phyloP scores from a whole-genome alignment of 805 yeast genomes.

The Millerozyma miso region DNA sequence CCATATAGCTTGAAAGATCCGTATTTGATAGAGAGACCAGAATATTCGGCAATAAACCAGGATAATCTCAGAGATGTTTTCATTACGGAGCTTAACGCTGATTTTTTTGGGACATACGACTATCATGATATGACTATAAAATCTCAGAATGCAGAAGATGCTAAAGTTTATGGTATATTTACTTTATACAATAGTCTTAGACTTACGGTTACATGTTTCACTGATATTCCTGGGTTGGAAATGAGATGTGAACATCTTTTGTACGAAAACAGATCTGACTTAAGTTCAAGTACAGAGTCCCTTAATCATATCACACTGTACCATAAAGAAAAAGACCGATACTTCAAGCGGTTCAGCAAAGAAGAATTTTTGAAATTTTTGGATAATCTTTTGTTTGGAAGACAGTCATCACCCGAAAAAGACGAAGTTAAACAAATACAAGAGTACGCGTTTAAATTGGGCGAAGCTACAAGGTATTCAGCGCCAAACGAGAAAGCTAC shows the following conservation, averaged over 20 bases:
- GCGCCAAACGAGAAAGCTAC: neutral
- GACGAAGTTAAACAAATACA: slow-evolving; percentile 17
- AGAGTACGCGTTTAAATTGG: slow-evolving; percentile 26
- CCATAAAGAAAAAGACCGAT: neutral
- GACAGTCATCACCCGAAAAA: neutral
- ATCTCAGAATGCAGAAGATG: neutral
- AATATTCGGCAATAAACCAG: neutral
- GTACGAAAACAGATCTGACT: slow-evolving; percentile 3
- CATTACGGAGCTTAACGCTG: slow-evolving; percentile 6
- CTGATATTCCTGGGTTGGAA: neutral
- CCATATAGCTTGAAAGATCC: slow-evolving; percentile 32
- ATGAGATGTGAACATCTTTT: neutral
- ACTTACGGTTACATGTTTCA: neutral
- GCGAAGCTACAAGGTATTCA: slow-evolving; percentile 12
- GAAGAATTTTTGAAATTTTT: slow-evolving; percentile 2
- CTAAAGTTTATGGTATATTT: neutral
- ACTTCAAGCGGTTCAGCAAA: slow-evolving; percentile 6
- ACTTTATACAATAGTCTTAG: neutral
- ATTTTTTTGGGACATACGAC: slow-evolving; percentile 5
- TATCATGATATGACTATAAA: neutral
- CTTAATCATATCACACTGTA: neutral
- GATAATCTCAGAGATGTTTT: slow-evolving; percentile 11
- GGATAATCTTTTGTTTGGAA: neutral
- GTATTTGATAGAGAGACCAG: slow-evolving; percentile 14
- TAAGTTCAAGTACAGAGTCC: neutral